phyloP scores from a whole-genome alignment of 2,329 filamentous ascomycete species.

The Arachnopeziza araneosa region DNA sequence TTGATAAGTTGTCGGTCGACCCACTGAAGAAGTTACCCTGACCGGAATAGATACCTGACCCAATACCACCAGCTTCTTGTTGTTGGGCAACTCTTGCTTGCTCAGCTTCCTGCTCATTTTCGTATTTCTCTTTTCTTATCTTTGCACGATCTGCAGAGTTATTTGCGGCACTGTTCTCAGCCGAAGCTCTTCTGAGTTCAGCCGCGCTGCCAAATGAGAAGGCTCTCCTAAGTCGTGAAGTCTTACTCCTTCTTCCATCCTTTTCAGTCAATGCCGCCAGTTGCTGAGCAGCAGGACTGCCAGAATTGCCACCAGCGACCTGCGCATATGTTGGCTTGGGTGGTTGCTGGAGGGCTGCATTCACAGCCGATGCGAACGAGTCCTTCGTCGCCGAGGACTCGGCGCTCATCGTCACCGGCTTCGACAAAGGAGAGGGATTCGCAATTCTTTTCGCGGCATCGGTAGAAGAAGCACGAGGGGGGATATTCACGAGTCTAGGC shows the following conservation, averaged over 20 bases:
- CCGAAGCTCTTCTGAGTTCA: constrained; percentile 72
- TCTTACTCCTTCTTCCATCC: constrained; percentile 76
- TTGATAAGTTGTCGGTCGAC: constrained; percentile 91
- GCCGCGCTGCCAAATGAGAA: constrained; percentile 97
- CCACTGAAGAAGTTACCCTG: constrained; percentile 78
- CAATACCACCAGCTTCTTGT: constrained; percentile 88
- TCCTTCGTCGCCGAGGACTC: constrained; percentile 40
- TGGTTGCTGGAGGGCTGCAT: constrained; percentile 29
- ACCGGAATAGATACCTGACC: constrained; percentile 88
- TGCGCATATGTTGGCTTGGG: constrained; percentile 27
- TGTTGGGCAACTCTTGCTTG: constrained; percentile 86
- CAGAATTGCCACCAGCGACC: constrained; percentile 31
- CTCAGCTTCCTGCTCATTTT: constrained; percentile 70
- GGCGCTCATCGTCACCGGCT: constrained; percentile 58
- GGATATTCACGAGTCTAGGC: constrained; percentile 50
- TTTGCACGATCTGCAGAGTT: constrained; percentile 43
- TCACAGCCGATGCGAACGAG: constrained; percentile 33
- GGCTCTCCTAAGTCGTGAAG: constrained; percentile 76
- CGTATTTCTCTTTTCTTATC: constrained; percentile 56
- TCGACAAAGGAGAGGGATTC: constrained; percentile 69
- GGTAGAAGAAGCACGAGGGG: constrained; percentile 56
- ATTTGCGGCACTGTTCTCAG: constrained; percentile 48
- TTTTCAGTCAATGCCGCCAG: constrained; percentile 83
- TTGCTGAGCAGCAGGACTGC: constrained; percentile 69
- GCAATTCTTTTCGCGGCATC: constrained; percentile 55